These are phyloP conservation scores for Coniochaeta ligniaria DNA, from an alignment of 2,329 filamentous ascomycete genomes.

Conservation along the genomic window DNA sequence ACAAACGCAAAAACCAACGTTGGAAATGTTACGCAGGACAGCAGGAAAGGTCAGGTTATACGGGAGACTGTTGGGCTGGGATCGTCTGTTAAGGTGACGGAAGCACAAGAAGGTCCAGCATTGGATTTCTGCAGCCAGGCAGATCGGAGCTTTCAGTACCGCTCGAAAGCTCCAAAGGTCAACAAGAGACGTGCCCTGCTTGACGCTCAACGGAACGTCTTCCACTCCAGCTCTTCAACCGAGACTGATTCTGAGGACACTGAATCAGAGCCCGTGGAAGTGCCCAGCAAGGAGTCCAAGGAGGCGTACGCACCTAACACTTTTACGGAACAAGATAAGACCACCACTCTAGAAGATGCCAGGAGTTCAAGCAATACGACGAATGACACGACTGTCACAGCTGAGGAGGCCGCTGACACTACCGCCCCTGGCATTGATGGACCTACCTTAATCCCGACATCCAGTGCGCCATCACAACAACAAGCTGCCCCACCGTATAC, in stretches of 20 bases:
- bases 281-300: neutral
- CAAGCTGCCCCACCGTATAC: neutral
- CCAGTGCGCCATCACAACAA: neutral
- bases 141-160: slow-evolving; percentile 1
- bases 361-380: neutral
- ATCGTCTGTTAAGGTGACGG: neutral
- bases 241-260: neutral
- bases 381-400: neutral
- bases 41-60: neutral
- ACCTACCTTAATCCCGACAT: neutral
- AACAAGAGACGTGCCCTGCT: neutral
- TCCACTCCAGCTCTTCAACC: neutral
- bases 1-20: neutral
- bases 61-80: neutral
- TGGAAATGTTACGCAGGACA: neutral
- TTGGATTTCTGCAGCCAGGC: neutral
- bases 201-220: neutral
- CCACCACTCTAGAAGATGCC: neutral
- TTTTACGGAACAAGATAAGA: neutral
- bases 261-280: neutral
- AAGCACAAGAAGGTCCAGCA: neutral
- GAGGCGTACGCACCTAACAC: neutral
- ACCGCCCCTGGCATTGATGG: neutral
- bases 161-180: neutral
- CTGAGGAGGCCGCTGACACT: neutral